Evolutionary conservation across 176 grass and related monocot genomes (phyloP), one percentile per base, ranked within the genome.

Genomic region (Juncus effusus): DNA sequence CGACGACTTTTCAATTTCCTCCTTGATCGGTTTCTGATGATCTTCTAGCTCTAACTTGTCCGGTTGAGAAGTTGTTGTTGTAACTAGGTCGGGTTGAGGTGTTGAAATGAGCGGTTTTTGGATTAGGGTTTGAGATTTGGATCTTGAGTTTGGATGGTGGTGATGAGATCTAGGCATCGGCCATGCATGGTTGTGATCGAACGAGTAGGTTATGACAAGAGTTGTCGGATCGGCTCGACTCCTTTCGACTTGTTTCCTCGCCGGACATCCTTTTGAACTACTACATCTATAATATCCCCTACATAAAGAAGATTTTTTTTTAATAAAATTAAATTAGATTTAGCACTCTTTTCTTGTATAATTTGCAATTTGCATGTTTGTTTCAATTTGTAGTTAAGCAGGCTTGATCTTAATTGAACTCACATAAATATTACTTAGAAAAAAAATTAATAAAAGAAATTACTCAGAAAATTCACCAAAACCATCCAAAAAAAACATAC

Each of bases 271-370:
- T 78, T 95, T 95, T 54, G 76, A 95, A 64, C 78, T 95, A 66
- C 91, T 95, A 80, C 91, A 95, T 51, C 91, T 74, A 77, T 95
- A 95, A 77, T 95, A 95, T 3, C 90, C 90, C 59, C 90, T 95
- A 77, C 7, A 63, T 42, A 19, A 1, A 36, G 2, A 28, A 28
- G 19, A 28, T 1, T 28, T 28, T 28, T 28, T 28, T 28, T 28
- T 28, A 28, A 28, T 28, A 28, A 28, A 28, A 28, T 28, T 28
- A 28, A 28, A 28, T 28, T 28, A 28, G 19, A 28, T 28, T 28
- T 28, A 28, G 19, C 19, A 28, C 0, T 28, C 19, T 15, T 9
- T 49, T 13, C 40, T 56, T 62, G 58, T n/a, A 14, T 13, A 36
- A 36, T n/a, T 40, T 28, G 19, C 19, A 42, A 67, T 54, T 64